Evolutionary conservation across 768 basidiomycete genomes (phyloP).

Genomic region (Lyophyllum semitale): DNA sequence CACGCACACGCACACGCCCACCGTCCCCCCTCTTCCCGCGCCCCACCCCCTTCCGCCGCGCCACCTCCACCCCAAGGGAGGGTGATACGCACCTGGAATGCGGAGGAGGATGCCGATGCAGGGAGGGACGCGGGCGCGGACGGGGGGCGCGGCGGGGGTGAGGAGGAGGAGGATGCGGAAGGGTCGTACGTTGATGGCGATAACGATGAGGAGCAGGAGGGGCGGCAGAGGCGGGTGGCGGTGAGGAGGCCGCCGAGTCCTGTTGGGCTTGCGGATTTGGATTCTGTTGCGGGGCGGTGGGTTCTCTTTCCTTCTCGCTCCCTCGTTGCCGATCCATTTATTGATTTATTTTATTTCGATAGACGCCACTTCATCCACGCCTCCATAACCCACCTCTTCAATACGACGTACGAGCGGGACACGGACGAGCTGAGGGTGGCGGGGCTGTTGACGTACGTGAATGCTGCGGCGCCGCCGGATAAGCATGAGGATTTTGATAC

Average conservation of each 20-base stretch:
- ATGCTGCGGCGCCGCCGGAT: constrained; percentile 74
- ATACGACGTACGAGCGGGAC: constrained; percentile 64
- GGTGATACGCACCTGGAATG: constrained; percentile 9
- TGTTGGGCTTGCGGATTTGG: constrained; percentile 48
- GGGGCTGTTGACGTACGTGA: constrained; percentile 68
- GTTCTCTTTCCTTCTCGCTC: neutral
- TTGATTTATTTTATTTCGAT: constrained; percentile 29
- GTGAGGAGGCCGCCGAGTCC: constrained; percentile 32
- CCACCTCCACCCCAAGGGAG: neutral
- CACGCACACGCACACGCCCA: neutral
- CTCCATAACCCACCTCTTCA: constrained; percentile 66
- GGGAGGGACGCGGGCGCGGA: neutral
- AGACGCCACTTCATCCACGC: constrained; percentile 61
- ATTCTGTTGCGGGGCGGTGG: neutral
- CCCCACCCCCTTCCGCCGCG: neutral
- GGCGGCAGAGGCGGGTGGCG: constrained; percentile 26
- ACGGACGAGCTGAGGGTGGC: constrained; percentile 74
- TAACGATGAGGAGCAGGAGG: constrained; percentile 33
- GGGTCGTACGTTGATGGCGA: constrained; percentile 20
- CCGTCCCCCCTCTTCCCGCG: neutral
- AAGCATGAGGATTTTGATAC: constrained; percentile 86
- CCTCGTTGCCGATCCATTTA: neutral
- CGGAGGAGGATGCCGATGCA: neutral
- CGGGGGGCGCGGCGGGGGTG: neutral
- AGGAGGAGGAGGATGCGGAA: neutral